phyloP scores from a whole-genome alignment of 371 early-diverging fungal species.

The Mycotypha africana region DNA sequence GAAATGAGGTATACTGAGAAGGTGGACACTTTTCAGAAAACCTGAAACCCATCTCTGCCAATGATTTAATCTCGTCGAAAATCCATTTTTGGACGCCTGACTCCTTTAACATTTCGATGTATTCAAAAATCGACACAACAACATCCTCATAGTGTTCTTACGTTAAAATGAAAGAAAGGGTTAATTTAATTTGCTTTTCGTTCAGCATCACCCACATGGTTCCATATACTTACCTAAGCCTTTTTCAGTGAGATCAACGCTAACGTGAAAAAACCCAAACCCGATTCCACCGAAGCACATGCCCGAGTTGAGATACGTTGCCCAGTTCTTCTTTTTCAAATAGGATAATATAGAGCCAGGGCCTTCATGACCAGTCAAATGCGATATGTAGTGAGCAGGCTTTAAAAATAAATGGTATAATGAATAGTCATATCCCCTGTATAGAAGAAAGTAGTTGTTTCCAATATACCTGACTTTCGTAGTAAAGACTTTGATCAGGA shows the following conservation, averaged over 20 bases:
- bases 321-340: slow-evolving; percentile 88
- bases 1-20: slow-evolving; percentile 44
- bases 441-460: too few relatives aligned
- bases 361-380: slow-evolving; percentile 79
- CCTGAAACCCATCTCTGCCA: slow-evolving; percentile 67
- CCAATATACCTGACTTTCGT: slow-evolving; percentile 47
- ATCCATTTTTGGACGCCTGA: slow-evolving; percentile 73
- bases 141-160: slow-evolving; percentile 73
- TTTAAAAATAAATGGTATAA: slow-evolving; percentile 18
- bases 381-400: slow-evolving; percentile 65
- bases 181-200: background rate
- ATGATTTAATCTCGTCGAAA: slow-evolving; percentile 68
- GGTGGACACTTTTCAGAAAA: slow-evolving; percentile 74
- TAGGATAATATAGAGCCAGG: slow-evolving; percentile 79
- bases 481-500: slow-evolving; percentile 65
- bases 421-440: too few relatives aligned
- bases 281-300: slow-evolving; percentile 49
- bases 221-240: slow-evolving; percentile 57
- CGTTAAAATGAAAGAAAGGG: background rate
- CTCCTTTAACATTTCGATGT: slow-evolving; percentile 73
- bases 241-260: slow-evolving; percentile 73
- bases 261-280: slow-evolving; percentile 78
- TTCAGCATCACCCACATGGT: too few relatives aligned
- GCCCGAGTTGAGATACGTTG: slow-evolving; percentile 67
- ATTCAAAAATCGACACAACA: slow-evolving; percentile 77